Evolutionary conservation across 768 basidiomycete genomes (phyloP).

Genomic region (Suillus brevipes): DNA sequence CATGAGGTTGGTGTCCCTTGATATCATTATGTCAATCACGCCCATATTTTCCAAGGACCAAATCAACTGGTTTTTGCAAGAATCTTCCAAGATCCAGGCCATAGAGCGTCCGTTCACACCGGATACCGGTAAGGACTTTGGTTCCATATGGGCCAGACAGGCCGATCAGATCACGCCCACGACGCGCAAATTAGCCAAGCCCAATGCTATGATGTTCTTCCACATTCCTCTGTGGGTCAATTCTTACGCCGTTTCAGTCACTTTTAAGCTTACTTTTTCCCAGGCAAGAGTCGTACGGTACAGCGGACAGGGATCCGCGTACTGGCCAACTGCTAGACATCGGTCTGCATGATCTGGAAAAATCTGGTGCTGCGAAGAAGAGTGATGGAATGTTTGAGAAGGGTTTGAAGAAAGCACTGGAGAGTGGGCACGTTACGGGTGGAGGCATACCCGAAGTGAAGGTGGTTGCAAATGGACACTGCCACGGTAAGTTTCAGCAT

Average conservation of each 20-base stretch:
- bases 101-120: slow-evolving; percentile 86
- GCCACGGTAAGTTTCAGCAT: slow-evolving; percentile 58
- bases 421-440: slow-evolving; percentile 61
- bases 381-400: slow-evolving; percentile 86
- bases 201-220: slow-evolving; percentile 97
- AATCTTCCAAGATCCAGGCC: slow-evolving; percentile 70
- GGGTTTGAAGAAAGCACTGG: slow-evolving; percentile 68
- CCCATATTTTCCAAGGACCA: slow-evolving; percentile 48
- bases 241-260: background rate
- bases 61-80: slow-evolving; percentile 88
- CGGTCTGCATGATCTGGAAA: slow-evolving; percentile 63
- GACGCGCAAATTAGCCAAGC: slow-evolving; percentile 71
- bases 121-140: slow-evolving; percentile 71
- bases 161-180: slow-evolving; percentile 58
- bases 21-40: background rate
- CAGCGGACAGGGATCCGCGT: slow-evolving; percentile 62
- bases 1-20: slow-evolving; percentile 49
- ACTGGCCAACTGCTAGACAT: slow-evolving; percentile 67
- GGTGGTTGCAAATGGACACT: slow-evolving; percentile 88
- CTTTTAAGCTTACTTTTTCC: background rate
- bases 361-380: slow-evolving; percentile 59
- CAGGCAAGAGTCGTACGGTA: slow-evolving; percentile 74
- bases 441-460: slow-evolving; percentile 70
- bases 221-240: slow-evolving; percentile 85
- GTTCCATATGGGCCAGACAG: slow-evolving; percentile 64